Base-by-base conservation (phyloP, 148 eudicot species). In the Cornus suecica region DNA sequence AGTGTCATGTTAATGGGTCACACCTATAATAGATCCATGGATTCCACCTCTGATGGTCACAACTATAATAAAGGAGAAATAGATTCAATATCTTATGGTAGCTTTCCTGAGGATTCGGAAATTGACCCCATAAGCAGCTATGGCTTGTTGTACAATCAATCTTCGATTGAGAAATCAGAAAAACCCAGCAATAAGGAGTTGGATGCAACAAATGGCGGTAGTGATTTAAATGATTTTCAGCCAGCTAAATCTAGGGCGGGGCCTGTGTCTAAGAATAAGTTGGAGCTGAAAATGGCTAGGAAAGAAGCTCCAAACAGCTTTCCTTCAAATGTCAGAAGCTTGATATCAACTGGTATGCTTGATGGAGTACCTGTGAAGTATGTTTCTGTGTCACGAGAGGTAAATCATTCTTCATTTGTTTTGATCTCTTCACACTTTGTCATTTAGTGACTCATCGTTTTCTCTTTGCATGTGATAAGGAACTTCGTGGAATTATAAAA, bases 291-390 rank as follows among this genome's bases (percentile, higher is more conserved):
- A 78, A 71, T 80, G 8, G 76, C 77, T n/a, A 77, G 70, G 69
- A 84, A 80, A 68, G 84, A 75, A 45, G 86, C 84, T 37, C 82
- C 86, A n/a, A 80, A 84, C 71, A 84, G 83, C 48, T 84, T 84
- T 75, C 86, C 86, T 24, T 80, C 86, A 18, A 84, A 84, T 72
- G 86, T 84, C 29, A 84, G 83, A 74, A 77, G 82, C 66, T 78
- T 84, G 77, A 77, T 84, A 69, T 79, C 86, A 48, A 84, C 86
- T 28, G 86, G 86, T 22, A 80, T 84, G 62, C 84, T 84, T 71
- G 84, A 84, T 68, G 86, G 86, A 27, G 86, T 84, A 16, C 84
- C 83, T 56, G 77, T 84, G 18, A 80, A 69, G 74, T 84, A 84
- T 75, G 75, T 84, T 65, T 78, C 84, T 32, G 66, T 75, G 66